These are phyloP conservation scores for Cucumis melo DNA, from an alignment of 306 rosid genomes.

Conservation along the genomic window DNA sequence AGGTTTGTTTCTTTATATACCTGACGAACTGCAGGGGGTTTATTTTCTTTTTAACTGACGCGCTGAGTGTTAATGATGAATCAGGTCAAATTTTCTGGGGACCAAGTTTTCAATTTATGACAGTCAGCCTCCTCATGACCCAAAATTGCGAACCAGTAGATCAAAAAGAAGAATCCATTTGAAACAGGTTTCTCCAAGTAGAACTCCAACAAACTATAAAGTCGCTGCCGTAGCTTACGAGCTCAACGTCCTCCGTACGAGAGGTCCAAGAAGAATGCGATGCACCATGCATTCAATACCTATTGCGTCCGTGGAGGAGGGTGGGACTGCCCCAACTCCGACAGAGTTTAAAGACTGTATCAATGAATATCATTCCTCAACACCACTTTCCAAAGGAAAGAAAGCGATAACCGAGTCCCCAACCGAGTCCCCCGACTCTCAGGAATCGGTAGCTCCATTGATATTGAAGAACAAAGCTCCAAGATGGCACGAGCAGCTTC, in stretches of 20 bases:
- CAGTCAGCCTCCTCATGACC: constrained; percentile 38
- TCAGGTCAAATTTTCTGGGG: constrained; percentile 91
- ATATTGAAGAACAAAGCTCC: constrained; percentile 76
- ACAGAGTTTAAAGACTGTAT: constrained; percentile 27
- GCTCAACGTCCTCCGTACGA: constrained; percentile 82
- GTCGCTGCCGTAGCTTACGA: constrained; percentile 60
- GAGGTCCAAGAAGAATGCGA: constrained; percentile 93
- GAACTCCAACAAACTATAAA: constrained; percentile 28
- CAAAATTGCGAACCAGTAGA: constrained; percentile 31
- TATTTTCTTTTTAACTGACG: not conserved
- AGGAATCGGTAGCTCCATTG: constrained; percentile 24
- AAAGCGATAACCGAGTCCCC: constrained; percentile 24
- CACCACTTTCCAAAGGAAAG: constrained; percentile 26
- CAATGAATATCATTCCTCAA: constrained; percentile 16
- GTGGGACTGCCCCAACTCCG: constrained; percentile 79
- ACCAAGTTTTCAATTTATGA: constrained; percentile 64
- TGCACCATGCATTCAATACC: constrained; percentile 71
- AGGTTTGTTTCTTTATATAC: not conserved
- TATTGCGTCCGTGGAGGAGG: constrained; percentile 57
- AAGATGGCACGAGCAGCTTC: constrained; percentile 93
- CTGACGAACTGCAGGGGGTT: constrained; percentile 6
- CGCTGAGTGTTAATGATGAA: constrained; percentile 12
- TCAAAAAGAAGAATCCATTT: constrained; percentile 32
- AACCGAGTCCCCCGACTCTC: constrained; percentile 16
- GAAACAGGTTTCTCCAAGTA: constrained; percentile 51